These are phyloP conservation scores for Vigna mungo DNA, from an alignment of 306 rosid genomes.

Conservation along the genomic window DNA sequence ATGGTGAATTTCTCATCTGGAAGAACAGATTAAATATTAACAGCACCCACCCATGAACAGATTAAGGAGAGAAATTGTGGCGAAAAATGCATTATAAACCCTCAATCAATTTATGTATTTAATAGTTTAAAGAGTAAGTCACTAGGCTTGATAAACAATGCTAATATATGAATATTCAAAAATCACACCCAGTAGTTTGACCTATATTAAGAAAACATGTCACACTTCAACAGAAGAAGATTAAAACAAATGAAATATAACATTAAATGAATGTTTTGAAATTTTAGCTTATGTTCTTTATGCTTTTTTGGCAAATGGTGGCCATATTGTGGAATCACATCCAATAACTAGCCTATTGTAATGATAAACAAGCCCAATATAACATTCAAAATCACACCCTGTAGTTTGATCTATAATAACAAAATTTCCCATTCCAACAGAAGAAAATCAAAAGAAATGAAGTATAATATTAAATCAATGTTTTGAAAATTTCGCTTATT, in stretches of 20 bases:
- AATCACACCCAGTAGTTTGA: neutral
- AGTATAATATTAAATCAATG: slow-evolving; percentile 11
- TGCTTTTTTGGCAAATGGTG: neutral
- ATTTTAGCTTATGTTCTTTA: neutral
- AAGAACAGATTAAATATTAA: slow-evolving; percentile 2
- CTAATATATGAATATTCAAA: slow-evolving; percentile 4
- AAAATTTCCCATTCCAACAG: slow-evolving; percentile 24
- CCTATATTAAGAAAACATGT: slow-evolving; percentile 18
- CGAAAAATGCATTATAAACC: neutral
- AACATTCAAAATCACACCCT: slow-evolving; percentile 1
- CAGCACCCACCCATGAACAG: slow-evolving; percentile 10
- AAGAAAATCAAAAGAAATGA: slow-evolving; percentile 19
- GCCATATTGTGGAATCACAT: neutral
- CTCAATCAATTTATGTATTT: slow-evolving; percentile 9
- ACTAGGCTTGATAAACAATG: slow-evolving; percentile 7
- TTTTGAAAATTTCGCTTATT: neutral
- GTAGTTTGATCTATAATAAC: slow-evolving; percentile 5
- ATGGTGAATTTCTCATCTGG: slow-evolving; percentile 3
- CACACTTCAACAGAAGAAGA: slow-evolving; percentile 26
- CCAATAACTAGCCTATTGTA: slow-evolving; percentile 6
- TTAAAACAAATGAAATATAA: neutral
- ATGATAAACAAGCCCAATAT: slow-evolving; percentile 12
- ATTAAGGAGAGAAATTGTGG: neutral
- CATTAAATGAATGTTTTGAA: neutral
- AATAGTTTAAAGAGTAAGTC: neutral